Evolutionary conservation across 2,329 filamentous ascomycete genomes (phyloP).

Genomic region (Colletotrichum lindemuthianum): DNA sequence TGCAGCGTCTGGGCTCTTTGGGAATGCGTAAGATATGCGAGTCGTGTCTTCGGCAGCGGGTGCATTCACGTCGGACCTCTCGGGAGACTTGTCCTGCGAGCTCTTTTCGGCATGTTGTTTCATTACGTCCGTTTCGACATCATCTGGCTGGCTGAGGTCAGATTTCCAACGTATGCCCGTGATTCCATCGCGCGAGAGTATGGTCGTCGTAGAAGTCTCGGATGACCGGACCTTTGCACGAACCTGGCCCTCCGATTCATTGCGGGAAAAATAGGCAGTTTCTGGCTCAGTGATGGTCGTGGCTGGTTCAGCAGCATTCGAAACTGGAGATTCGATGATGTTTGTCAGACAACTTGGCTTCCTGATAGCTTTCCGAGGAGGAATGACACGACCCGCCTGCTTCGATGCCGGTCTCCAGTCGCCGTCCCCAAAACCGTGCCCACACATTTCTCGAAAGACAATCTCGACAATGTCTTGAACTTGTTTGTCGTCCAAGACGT

Average conservation of each 20-base stretch:
- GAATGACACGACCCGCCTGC: not conserved
- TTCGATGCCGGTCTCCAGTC: not conserved
- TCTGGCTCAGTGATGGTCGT: slow-evolving; percentile 47
- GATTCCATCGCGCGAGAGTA: slow-evolving; percentile 43
- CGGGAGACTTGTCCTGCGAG: no score
- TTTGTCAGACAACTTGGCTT: slow-evolving; percentile 32
- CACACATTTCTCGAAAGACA: slow-evolving; percentile 19
- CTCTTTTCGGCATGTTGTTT: no score
- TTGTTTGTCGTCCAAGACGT: slow-evolving; percentile 13
- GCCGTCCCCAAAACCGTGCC: not conserved
- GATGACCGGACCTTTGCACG: slow-evolving; percentile 36
- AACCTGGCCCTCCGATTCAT: slow-evolving; percentile 38
- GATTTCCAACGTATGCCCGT: slow-evolving; percentile 45
- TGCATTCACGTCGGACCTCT: slow-evolving; percentile 16
- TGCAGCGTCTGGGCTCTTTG: not conserved
- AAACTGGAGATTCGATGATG: slow-evolving; percentile 40
- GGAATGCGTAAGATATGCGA: not conserved
- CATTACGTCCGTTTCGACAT: no score
- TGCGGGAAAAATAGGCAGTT: slow-evolving; percentile 43
- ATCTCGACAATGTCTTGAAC: slow-evolving; percentile 27
- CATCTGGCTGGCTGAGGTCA: no score
- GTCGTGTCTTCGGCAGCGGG: not conserved
- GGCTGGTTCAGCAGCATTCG: slow-evolving; percentile 43
- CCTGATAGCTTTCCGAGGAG: not conserved
- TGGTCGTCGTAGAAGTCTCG: slow-evolving; percentile 39